Evolutionary conservation across 257 asterid genomes (phyloP), one percentile per base, ranked within the genome.

Genomic region (Gentiana macrophylla): DNA sequence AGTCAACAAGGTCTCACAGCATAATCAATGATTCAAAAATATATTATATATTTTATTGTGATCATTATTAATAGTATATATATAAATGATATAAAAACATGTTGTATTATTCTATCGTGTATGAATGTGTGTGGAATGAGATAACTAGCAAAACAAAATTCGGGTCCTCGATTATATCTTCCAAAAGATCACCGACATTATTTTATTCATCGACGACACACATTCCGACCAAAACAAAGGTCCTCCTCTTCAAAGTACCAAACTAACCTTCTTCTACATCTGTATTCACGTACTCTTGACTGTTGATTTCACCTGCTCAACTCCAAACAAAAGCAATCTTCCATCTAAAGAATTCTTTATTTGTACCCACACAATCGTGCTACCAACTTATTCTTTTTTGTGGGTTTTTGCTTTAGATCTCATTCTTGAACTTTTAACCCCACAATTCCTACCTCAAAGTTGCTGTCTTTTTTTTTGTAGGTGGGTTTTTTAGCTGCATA

Each of bases 141-240:
- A 15, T 15, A 15, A 15, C 24, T 15, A 15, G 24, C 24, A 15
- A 15, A 15, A 15, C 24, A 15, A 15, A 15, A 35, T 15, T 4
- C 9, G 11, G 12, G 32, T 52, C 35, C 56, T 32, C 35, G 4
- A 52, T 52, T 34, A 33, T 55, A n/a, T 35, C 48, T 37, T 24
- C 24, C 11, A 9, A 37, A 35, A 5, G 45, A 41, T 52, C 52
- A 34, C 57, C 36, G 35, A 52, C 12, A 1, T 15, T 6, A 32
- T 1, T 11, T 66, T 53, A 83, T 46, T 82, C 75, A 62, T 48
- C 52, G 54, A 72, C 79, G 24, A 24, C 24, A 24, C 86, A 53
- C 65, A 69, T 72, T 70, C 77, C 50, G 63, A 73, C 72, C 74
- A 15, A 52, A 68, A 58, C 53, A 33, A 35, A 35, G 35, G 35